Conservation (phyloP, 2,329 filamentous ascomycete species). For the Aspergillus thermomutatus region DNA sequence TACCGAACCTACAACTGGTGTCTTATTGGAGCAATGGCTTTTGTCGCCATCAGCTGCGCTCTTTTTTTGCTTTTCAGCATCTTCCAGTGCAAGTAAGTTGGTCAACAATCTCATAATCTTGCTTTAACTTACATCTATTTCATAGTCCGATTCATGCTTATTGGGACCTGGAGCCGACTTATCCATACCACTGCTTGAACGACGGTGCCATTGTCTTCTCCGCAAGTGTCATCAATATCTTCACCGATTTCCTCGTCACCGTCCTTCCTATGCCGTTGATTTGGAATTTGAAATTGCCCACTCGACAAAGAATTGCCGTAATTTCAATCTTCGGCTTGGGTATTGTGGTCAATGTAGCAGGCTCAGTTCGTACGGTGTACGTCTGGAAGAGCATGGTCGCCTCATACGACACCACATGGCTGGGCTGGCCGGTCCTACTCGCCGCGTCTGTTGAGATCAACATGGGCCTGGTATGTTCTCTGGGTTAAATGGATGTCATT, state of each 20-base stretch:
- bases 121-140: background rate
- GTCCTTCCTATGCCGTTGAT: constrained; percentile 39
- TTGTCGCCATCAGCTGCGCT: constrained; percentile 26
- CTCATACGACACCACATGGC: constrained; percentile 34
- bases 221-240: constrained; percentile 36
- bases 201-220: constrained; percentile 29
- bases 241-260: constrained; percentile 36
- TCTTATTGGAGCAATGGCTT: constrained; percentile 13
- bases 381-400: constrained; percentile 32
- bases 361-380: constrained; percentile 32
- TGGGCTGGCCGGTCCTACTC: constrained; percentile 32
- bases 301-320: constrained; percentile 35
- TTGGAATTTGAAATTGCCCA: constrained; percentile 37
- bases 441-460: constrained; percentile 33
- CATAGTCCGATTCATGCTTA: constrained; percentile 31
- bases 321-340: constrained; percentile 39
- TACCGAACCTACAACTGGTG: constrained; percentile 24
- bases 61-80: constrained; percentile 33
- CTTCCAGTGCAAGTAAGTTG: constrained; percentile 41
- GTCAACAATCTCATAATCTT: background rate
- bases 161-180: constrained; percentile 28
- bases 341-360: constrained; percentile 34
- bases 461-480: constrained; percentile 31
- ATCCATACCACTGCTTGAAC: constrained; percentile 27
- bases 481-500: background rate